Base-by-base conservation (phyloP, 2,329 filamentous ascomycete species). In the Diaporthe sp. region DNA sequence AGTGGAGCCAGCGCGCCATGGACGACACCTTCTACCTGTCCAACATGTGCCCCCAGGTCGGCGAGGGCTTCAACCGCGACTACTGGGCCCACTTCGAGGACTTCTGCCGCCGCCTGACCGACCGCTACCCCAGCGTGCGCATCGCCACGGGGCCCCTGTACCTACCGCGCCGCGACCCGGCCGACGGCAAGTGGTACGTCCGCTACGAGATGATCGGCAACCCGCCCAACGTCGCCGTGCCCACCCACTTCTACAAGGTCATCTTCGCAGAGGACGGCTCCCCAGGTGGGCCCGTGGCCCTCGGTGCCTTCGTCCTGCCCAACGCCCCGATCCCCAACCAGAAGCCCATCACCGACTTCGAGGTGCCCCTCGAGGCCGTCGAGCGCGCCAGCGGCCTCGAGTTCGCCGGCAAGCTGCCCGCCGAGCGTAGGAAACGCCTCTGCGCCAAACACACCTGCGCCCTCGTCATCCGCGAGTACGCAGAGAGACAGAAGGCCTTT, bases 1-100 rank as follows among this genome's bases (percentile, higher is more conserved):
- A 97, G 87, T 99, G 97, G 96, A 94, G 92, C 77, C 97, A 99
- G 85, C 85, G 90, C 49, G 96, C 97, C 78, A 98, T 99, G 95
- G 92, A 99, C 85, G 95, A 94, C 75, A 99, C 97, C 3, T 99
- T 99, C 82, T 93, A 92, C 81, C 90, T 99, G 74, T 93, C 90
- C 82, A 99, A 99, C 87, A 99, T 99, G 96, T 98, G 96, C 82
- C 97, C 97, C 44, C 97, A 99, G 86, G 97, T 99, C 42, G 97
- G 97, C 79, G 95, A 98, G 82, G 97, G 97, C 75, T 99, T 99
- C 89, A 99, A 99, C 87, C 91, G 97, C 70, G 97, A 99, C 87
- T 99, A 99, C 90, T 99, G 97, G 97, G 94, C 97, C 51, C 97
- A 99, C 84, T 96, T 99, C 79, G 97, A 99, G 86, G 96, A 98